Evolutionary conservation across 345 rosid species (phyloP).

Genomic region (Pelargonium nanum): DNA sequence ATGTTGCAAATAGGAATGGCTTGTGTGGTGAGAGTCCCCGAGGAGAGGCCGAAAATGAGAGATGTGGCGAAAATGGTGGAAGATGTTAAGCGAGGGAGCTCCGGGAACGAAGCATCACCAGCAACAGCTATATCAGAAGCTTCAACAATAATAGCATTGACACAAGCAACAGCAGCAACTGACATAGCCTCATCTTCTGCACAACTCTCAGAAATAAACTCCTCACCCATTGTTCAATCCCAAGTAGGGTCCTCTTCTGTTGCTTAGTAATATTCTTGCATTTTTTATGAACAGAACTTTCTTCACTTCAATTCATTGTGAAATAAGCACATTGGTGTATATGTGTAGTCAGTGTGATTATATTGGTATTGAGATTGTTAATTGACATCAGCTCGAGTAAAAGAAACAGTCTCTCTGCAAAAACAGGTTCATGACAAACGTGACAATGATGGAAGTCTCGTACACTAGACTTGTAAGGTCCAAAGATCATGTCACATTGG

Average conservation of each 20-base stretch:
- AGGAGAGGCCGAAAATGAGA: slow-evolving; percentile 65
- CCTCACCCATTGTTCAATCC: background rate
- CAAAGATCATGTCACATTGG: too few relatives aligned
- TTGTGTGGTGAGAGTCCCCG: slow-evolving; percentile 65
- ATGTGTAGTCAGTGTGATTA: too few relatives aligned
- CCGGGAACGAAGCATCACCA: slow-evolving; percentile 29
- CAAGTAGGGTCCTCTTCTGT: background rate
- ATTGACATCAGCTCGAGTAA: too few relatives aligned
- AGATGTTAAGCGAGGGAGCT: slow-evolving; percentile 35
- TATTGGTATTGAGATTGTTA: too few relatives aligned
- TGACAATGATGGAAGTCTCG: too few relatives aligned
- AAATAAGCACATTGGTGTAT: too few relatives aligned
- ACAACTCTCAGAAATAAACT: background rate
- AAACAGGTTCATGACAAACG: too few relatives aligned
- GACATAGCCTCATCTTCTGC: slow-evolving; percentile 31
- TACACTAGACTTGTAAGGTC: too few relatives aligned
- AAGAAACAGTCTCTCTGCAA: too few relatives aligned
- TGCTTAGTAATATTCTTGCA: background rate
- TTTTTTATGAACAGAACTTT: too few relatives aligned
- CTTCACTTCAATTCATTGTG: too few relatives aligned
- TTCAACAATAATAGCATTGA: slow-evolving; percentile 27
- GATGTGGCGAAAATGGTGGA: slow-evolving; percentile 61
- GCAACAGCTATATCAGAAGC: slow-evolving; percentile 35
- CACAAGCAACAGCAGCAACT: slow-evolving; percentile 27
- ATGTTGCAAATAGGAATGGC: slow-evolving; percentile 86